phyloP scores from a whole-genome alignment of 73 alveolate species.

The Stentor coeruleus region DNA sequence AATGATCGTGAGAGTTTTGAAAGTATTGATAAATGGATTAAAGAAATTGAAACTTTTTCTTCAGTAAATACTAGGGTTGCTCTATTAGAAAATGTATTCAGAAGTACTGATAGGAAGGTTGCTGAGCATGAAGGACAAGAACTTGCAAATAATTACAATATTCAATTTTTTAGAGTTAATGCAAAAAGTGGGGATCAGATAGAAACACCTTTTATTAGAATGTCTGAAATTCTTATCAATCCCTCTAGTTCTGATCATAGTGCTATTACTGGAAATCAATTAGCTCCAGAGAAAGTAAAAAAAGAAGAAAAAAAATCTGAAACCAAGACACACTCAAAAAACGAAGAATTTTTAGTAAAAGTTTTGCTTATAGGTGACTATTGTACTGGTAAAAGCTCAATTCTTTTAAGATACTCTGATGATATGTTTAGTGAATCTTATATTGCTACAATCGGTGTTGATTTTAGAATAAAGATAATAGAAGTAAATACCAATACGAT shows the following conservation, averaged over 20 bases:
- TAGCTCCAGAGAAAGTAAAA: too few relatives aligned
- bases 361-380: slow-evolving; percentile 9
- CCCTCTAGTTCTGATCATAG: too few relatives aligned
- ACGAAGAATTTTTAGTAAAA: neutral
- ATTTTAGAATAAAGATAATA: slow-evolving; percentile 48
- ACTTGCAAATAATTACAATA: too few relatives aligned
- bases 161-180: neutral
- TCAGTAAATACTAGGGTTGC: neutral
- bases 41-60: neutral
- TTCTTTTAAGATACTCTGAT: slow-evolving; percentile 40
- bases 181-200: neutral
- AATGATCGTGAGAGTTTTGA: neutral
- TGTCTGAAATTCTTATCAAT: too few relatives aligned
- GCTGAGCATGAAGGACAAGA: neutral
- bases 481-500: slow-evolving; percentile 32
- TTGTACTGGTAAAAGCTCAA: slow-evolving; percentile 64
- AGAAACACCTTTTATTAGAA: neutral
- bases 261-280: too few relatives aligned
- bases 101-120: too few relatives aligned
- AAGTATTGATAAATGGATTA: neutral
- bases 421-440: slow-evolving; percentile 51
- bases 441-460: slow-evolving; percentile 73
- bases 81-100: neutral
- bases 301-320: too few relatives aligned
- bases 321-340: too few relatives aligned